Evolutionary conservation across 2,329 filamentous ascomycete genomes (phyloP).

Genomic region (Aspergillus thermomutatus): DNA sequence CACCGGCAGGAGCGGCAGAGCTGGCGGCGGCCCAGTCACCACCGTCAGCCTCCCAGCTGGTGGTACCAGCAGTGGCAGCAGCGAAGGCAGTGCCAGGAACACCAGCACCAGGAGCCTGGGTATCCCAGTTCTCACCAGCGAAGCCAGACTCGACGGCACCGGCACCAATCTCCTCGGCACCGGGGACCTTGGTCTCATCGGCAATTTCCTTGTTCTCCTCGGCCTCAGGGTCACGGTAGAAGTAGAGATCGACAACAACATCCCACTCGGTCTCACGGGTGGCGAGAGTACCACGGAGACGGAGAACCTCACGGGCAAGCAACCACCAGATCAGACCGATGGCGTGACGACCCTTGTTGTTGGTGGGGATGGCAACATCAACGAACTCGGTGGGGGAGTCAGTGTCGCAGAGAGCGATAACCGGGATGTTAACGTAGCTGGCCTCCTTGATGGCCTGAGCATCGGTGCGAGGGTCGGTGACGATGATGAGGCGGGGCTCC

Average conservation of each 20-base stretch:
- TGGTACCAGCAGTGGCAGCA: conserved; percentile 61
- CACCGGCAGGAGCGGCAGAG: conserved; percentile 36
- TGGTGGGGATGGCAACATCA: conserved; percentile 99
- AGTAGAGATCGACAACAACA: conserved; percentile 99
- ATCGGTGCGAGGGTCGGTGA: conserved; percentile 99
- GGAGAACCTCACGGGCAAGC: conserved; percentile 98
- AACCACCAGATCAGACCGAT: conserved; percentile 99
- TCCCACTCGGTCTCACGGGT: conserved; percentile 98
- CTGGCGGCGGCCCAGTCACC: conserved; percentile 53
- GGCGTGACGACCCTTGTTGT: conserved; percentile 99
- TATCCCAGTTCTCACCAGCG: conserved; percentile 79
- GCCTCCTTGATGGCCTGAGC: conserved; percentile 99
- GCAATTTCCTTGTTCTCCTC: conserved; percentile 96
- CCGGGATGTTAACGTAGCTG: conserved; percentile 99
- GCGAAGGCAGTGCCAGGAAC: conserved; percentile 63
- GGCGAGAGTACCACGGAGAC: conserved; percentile 93
- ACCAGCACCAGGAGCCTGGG: conserved; percentile 59
- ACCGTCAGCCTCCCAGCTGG: conserved; percentile 60
- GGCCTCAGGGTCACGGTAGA: conserved; percentile 99
- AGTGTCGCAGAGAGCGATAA: conserved; percentile 98
- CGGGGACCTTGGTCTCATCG: conserved; percentile 77
- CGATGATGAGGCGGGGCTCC: conserved; percentile 98
- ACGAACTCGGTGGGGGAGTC: conserved; percentile 99
- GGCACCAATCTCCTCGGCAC: conserved; percentile 78
- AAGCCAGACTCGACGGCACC: conserved; percentile 77